Evolutionary conservation across 2,329 filamentous ascomycete species (phyloP).

Genomic region (Colletotrichum sp.): DNA sequence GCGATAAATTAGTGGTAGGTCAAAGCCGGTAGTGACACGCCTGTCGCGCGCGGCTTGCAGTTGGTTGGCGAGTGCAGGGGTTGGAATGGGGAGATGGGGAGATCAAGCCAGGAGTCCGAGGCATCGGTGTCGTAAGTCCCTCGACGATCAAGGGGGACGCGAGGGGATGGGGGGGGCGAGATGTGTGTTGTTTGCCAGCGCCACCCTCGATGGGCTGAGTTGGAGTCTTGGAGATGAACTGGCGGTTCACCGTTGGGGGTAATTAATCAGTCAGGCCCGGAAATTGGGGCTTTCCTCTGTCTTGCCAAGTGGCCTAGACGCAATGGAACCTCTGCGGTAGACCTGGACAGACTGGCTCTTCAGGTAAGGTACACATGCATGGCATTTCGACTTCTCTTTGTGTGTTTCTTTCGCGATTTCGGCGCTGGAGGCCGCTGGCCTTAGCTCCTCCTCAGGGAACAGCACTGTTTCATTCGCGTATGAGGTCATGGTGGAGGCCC

Average conservation of each 20-base stretch:
- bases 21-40: background rate
- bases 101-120: background rate
- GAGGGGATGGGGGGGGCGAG: background rate
- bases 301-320: background rate
- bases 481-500: conserved; percentile 21
- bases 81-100: background rate
- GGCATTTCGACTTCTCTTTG: background rate
- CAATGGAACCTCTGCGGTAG: background rate
- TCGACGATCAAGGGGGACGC: background rate
- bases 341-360: background rate
- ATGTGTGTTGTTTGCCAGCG: background rate
- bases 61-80: conserved; percentile 9
- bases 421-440: background rate
- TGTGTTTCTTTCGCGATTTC: background rate
- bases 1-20: background rate
- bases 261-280: background rate
- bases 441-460: background rate
- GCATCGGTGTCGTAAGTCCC: background rate
- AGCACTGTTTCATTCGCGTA: conserved; percentile 18
- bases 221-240: background rate
- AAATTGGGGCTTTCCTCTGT: background rate
- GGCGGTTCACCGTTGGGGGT: background rate
- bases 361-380: background rate
- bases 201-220: background rate
- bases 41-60: background rate